Evolutionary conservation across 2,329 filamentous ascomycete genomes (phyloP).

Genomic region (Venturiaceae sp.): DNA sequence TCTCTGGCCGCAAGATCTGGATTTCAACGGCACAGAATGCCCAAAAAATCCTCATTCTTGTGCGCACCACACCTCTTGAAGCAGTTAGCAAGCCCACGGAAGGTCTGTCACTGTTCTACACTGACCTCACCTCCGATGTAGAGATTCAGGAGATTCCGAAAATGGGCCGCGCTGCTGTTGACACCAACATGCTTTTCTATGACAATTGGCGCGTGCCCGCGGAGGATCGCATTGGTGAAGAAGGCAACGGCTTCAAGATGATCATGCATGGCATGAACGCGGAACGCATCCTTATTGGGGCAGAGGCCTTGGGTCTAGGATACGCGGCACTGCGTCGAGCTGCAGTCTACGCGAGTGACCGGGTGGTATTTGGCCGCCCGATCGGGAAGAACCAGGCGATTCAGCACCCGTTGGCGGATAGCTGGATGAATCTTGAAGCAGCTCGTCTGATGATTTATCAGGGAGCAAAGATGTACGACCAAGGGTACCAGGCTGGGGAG

Average conservation of each 20-base stretch:
- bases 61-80: slow-evolving; percentile 30
- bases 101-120: slow-evolving; percentile 36
- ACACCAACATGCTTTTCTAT: slow-evolving; percentile 35
- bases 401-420: slow-evolving; percentile 55
- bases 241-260: slow-evolving; percentile 36
- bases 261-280: slow-evolving; percentile 74
- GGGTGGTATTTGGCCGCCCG: slow-evolving; percentile 53
- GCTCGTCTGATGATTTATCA: slow-evolving; percentile 58
- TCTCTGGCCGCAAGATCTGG: slow-evolving; percentile 34
- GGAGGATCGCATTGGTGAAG: slow-evolving; percentile 28
- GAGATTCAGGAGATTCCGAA: slow-evolving; percentile 34
- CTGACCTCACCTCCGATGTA: slow-evolving; percentile 28
- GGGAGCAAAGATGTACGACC: slow-evolving; percentile 53
- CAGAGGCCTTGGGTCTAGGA: slow-evolving; percentile 39
- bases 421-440: slow-evolving; percentile 55
- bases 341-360: slow-evolving; percentile 54
- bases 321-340: slow-evolving; percentile 40
- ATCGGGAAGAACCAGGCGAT: slow-evolving; percentile 60
- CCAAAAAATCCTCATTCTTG: slow-evolving; percentile 33
- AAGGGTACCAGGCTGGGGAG: slow-evolving; percentile 36
- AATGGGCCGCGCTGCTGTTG: slow-evolving; percentile 35
- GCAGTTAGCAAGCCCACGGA: slow-evolving; percentile 31
- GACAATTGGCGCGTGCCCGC: slow-evolving; percentile 32
- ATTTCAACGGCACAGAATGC: slow-evolving; percentile 35
- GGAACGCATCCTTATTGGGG: slow-evolving; percentile 60